Percentiles rank a stretch among this genome's conserved stretches.
Evolutionary conservation across 495 filamentous ascomycete species (phyloP).

Genomic region (Sabuloglossum arenarium): DNA sequence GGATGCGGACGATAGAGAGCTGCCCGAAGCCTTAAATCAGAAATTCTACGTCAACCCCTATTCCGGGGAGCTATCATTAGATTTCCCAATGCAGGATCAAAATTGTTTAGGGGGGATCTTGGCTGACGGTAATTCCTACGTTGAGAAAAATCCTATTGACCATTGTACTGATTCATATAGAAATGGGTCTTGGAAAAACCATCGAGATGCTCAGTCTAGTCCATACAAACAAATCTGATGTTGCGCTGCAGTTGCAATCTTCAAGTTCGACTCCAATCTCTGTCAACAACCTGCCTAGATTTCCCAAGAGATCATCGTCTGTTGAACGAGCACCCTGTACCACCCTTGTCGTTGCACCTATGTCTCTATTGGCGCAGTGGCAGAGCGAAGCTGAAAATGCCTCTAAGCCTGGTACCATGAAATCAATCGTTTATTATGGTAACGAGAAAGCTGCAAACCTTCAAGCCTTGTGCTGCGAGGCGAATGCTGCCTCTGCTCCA

Average conservation of each 20-base stretch:
- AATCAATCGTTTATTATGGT: constrained; percentile 79
- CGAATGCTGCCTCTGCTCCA: constrained; percentile 54
- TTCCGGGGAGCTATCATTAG: constrained; percentile 79
- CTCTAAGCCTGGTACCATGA: constrained; percentile 60
- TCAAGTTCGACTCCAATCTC: constrained; percentile 16
- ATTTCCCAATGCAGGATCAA: constrained; percentile 85
- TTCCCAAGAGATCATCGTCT: constrained; percentile 29
- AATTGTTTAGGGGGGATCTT: constrained; percentile 86
- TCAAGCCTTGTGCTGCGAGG: constrained; percentile 49
- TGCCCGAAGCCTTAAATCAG: constrained; percentile 40
- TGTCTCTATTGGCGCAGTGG: constrained; percentile 88
- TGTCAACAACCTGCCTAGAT: constrained; percentile 33
- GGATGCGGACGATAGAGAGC: constrained; percentile 61
- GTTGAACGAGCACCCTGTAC: constrained; percentile 62
- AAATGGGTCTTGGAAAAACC: constrained; percentile 69
- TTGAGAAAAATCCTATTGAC: not conserved
- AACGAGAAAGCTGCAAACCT: constrained; percentile 59
- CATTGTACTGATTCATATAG: constrained; percentile 7
- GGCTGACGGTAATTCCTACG: constrained; percentile 61
- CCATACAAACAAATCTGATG: constrained; percentile 55
- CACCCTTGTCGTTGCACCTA: constrained; percentile 85
- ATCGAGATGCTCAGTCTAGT: constrained; percentile 94
- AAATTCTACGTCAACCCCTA: constrained; percentile 94
- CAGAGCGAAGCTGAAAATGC: constrained; percentile 84
- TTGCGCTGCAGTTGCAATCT: constrained; percentile 14